phyloP scores from a whole-genome alignment of 352 stramenopile genomes.

The Globisporangium camurandrum region DNA sequence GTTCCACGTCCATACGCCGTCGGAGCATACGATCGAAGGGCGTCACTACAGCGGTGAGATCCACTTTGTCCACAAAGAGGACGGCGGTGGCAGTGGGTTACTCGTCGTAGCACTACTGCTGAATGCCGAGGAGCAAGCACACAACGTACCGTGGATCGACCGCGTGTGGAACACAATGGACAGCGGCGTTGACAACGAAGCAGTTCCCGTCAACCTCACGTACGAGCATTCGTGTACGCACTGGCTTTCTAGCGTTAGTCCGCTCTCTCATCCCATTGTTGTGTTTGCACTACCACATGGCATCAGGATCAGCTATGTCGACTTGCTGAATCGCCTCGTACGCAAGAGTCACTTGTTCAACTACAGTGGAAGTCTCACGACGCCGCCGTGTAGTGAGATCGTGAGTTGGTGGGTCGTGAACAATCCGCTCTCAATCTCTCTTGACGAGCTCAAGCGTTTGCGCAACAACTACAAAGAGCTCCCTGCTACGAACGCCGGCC shows the following conservation, averaged over 20 bases:
- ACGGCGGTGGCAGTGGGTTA: slow-evolving; percentile 13
- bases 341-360: slow-evolving; percentile 36
- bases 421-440: slow-evolving; percentile 2
- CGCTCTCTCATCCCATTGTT: too few species aligned
- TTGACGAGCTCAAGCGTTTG: slow-evolving; percentile 9
- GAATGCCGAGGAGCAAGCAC: not conserved
- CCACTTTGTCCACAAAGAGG: slow-evolving; percentile 38
- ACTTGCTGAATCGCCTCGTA: slow-evolving; percentile 13
- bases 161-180: slow-evolving; percentile 10
- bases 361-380: slow-evolving; percentile 65
- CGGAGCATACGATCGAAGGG: slow-evolving; percentile 31
- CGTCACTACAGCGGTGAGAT: slow-evolving; percentile 23
- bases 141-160: slow-evolving; percentile 11
- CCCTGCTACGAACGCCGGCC: slow-evolving; percentile 9
- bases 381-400: slow-evolving; percentile 37
- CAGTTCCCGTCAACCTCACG: too few species aligned
- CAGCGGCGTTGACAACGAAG: too few species aligned
- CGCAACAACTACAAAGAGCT: slow-evolving; percentile 12
- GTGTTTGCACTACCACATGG: too few species aligned
- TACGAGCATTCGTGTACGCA: too few species aligned
- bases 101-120: slow-evolving; percentile 16
- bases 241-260: too few species aligned
- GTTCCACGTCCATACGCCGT: slow-evolving; percentile 37
- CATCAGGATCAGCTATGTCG: slow-evolving; percentile 1
- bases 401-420: slow-evolving; percentile 63